Conservation (phyloP, 805 yeast species). For the Isabelozyma heimii region DNA sequence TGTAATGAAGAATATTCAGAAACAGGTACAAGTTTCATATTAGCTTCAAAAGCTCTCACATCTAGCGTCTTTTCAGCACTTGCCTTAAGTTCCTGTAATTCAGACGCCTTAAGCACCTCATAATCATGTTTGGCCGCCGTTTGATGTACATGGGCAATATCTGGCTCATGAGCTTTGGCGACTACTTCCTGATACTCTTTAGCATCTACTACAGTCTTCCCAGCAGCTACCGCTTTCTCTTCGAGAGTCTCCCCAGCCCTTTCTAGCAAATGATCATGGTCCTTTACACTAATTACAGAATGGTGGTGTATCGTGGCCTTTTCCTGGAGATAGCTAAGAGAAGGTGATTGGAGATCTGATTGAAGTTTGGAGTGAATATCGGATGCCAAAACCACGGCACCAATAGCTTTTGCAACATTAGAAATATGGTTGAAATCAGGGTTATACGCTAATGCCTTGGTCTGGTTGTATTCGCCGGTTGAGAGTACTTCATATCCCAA, state of each 20-base stretch:
- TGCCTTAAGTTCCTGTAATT: slow-evolving; percentile 5
- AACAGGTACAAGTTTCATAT: slow-evolving; percentile 1
- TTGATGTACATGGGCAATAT: slow-evolving; percentile 9
- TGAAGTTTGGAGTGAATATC: slow-evolving; percentile 3
- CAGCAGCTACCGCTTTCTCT: slow-evolving; percentile 7
- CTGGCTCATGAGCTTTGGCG: slow-evolving; percentile 1
- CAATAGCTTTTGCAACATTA: slow-evolving; percentile 4
- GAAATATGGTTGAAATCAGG: slow-evolving; percentile 7
- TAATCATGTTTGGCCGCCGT: slow-evolving; percentile 7
- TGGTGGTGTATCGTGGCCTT: slow-evolving; percentile 6
- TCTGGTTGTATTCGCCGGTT: slow-evolving; percentile 13
- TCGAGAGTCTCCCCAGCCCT: slow-evolving; percentile 6
- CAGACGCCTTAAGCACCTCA: background rate
- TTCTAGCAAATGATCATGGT: slow-evolving; percentile 2
- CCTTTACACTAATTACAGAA: slow-evolving; percentile 1
- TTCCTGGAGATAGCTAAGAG: slow-evolving; percentile 6
- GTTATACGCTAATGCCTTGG: slow-evolving; percentile 4
- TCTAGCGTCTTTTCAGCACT: slow-evolving; percentile 9
- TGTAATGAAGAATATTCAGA: slow-evolving; percentile 4
- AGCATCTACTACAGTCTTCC: slow-evolving; percentile 7
- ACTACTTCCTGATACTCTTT: slow-evolving; percentile 10
- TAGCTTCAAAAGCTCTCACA: slow-evolving; percentile 4
- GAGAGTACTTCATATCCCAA: slow-evolving; percentile 6
- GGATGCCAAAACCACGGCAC: slow-evolving; percentile 5
- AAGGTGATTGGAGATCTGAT: slow-evolving; percentile 7